These are phyloP conservation scores for Raffaelea deltoideospora DNA, from an alignment of 2,329 filamentous ascomycete genomes.

Conservation along the genomic window DNA sequence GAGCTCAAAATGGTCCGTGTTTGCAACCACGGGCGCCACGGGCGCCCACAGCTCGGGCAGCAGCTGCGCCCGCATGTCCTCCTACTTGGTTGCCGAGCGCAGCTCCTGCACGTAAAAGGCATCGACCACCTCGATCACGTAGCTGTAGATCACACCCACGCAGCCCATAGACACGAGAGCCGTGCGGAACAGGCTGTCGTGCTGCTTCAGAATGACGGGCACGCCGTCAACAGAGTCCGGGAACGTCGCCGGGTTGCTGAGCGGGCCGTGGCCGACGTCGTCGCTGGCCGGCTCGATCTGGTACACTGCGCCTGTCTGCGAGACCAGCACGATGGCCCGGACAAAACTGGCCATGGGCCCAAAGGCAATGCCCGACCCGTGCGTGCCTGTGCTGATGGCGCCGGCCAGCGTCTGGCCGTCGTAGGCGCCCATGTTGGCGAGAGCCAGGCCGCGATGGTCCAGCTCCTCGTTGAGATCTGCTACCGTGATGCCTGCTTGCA, in stretches of 20 bases:
- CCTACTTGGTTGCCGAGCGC: slow-evolving; percentile 10
- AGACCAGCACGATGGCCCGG: slow-evolving; percentile 12
- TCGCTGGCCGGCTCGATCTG: slow-evolving; percentile 12
- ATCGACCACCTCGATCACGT: slow-evolving; percentile 11
- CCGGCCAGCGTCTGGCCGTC: slow-evolving; percentile 14
- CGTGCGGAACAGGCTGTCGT: slow-evolving; percentile 13
- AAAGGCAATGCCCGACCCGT: slow-evolving; percentile 12
- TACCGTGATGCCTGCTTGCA: slow-evolving; percentile 12
- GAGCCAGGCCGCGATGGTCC: slow-evolving; percentile 10
- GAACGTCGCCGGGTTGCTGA: slow-evolving; percentile 11
- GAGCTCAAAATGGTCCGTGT: slow-evolving; percentile 13
- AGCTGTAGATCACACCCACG: slow-evolving; percentile 12
- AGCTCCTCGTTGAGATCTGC: slow-evolving; percentile 12
- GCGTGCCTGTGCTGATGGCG: slow-evolving; percentile 12
- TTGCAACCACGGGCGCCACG: slow-evolving; percentile 7
- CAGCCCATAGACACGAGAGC: slow-evolving; percentile 13
- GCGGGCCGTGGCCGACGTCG: slow-evolving; percentile 3
- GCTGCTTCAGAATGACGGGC: slow-evolving; percentile 10
- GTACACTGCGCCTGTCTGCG: slow-evolving; percentile 11
- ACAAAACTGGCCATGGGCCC: slow-evolving; percentile 10
- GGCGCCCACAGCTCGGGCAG: slow-evolving; percentile 10
- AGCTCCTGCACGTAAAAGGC: slow-evolving; percentile 11
- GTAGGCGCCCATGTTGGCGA: slow-evolving; percentile 13
- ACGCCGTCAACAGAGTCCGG: slow-evolving; percentile 8
- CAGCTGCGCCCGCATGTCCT: slow-evolving; percentile 10